Percentiles rank a stretch among this genome's conserved stretches.
Evolutionary conservation across 2,329 filamentous ascomycete genomes (phyloP).

Genomic region (Neopestalotiopsis rosae): DNA sequence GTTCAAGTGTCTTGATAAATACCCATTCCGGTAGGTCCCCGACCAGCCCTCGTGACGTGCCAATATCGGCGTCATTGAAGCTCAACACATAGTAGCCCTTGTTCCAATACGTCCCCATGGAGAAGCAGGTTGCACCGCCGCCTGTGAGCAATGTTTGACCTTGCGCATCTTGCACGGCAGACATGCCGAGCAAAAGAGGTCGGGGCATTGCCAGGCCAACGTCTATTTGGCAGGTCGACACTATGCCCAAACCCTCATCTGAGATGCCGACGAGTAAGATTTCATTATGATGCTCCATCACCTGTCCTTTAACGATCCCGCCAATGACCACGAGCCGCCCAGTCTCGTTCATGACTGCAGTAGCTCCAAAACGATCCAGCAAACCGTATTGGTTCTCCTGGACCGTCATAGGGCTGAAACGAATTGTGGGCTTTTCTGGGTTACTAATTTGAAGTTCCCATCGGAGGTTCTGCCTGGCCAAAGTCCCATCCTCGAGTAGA

Average conservation of each 20-base stretch:
- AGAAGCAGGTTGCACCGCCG: slow-evolving; percentile 88
- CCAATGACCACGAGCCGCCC: slow-evolving; percentile 44
- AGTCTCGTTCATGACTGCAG: slow-evolving; percentile 34
- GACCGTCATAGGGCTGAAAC: slow-evolving; percentile 23
- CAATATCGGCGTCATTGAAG: background rate
- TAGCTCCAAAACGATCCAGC: slow-evolving; percentile 51
- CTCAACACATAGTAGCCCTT: slow-evolving; percentile 45
- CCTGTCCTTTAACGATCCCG: slow-evolving; percentile 46
- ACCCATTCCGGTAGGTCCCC: background rate
- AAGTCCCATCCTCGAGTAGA: slow-evolving; percentile 66
- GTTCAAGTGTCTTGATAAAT: slow-evolving; percentile 15
- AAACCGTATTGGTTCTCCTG: slow-evolving; percentile 18
- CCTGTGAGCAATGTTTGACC: slow-evolving; percentile 69
- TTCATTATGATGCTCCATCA: slow-evolving; percentile 56
- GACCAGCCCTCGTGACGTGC: background rate
- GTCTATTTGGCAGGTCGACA: slow-evolving; percentile 26
- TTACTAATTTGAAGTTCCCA: slow-evolving; percentile 58
- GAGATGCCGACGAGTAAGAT: slow-evolving; percentile 48
- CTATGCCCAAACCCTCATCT: slow-evolving; percentile 30
- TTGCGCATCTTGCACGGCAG: slow-evolving; percentile 51
- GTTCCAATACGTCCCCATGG: slow-evolving; percentile 88
- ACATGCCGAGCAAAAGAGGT: slow-evolving; percentile 76
- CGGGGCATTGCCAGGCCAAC: slow-evolving; percentile 33
- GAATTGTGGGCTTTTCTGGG: slow-evolving; percentile 35
- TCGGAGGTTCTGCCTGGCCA: slow-evolving; percentile 66